These are phyloP conservation scores for Nitzschia sp. DNA, from an alignment of 108 stramenopile species.

Conservation along the genomic window DNA sequence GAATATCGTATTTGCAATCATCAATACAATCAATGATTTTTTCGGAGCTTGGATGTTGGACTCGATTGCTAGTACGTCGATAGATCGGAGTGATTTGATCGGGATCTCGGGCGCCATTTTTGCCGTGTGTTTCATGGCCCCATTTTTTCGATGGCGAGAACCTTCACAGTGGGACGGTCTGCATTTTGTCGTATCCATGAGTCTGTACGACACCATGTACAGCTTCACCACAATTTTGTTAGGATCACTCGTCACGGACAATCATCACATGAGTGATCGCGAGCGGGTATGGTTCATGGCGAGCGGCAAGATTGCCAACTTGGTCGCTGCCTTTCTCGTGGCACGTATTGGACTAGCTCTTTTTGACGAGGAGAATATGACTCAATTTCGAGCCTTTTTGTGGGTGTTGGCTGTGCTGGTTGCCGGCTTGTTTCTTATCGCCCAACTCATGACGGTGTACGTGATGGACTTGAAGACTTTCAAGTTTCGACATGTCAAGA, in stretches of 20 bases:
- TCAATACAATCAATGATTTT: constrained; percentile 42
- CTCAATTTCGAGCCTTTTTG: constrained; percentile 35
- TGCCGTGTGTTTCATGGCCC: constrained; percentile 38
- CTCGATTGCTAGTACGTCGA: constrained; percentile 23
- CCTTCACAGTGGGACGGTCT: constrained; percentile 24
- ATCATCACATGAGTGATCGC: constrained; percentile 44
- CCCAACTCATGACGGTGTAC: constrained; percentile 33
- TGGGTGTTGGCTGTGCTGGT: constrained; percentile 22
- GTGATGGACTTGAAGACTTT: constrained; percentile 11
- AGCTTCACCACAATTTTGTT: constrained; percentile 38
- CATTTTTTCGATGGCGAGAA: constrained; percentile 38
- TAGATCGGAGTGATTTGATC: constrained; percentile 36
- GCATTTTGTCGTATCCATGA: constrained; percentile 45
- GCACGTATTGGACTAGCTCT: constrained; percentile 37
- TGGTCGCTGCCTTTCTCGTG: constrained; percentile 38
- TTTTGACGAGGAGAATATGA: constrained; percentile 40
- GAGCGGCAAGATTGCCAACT: constrained; percentile 35
- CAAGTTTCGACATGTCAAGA: neutral
- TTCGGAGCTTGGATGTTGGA: constrained; percentile 43
- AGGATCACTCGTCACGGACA: constrained; percentile 46
- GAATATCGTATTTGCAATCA: constrained; percentile 33
- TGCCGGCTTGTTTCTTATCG: constrained; percentile 20
- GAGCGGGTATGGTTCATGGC: constrained; percentile 51
- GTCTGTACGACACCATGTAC: constrained; percentile 47
- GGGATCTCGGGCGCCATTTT: constrained; percentile 39